Base-by-base conservation (phyloP, 2,329 filamentous ascomycete species). In the Byssoonygena ceratinophila region DNA sequence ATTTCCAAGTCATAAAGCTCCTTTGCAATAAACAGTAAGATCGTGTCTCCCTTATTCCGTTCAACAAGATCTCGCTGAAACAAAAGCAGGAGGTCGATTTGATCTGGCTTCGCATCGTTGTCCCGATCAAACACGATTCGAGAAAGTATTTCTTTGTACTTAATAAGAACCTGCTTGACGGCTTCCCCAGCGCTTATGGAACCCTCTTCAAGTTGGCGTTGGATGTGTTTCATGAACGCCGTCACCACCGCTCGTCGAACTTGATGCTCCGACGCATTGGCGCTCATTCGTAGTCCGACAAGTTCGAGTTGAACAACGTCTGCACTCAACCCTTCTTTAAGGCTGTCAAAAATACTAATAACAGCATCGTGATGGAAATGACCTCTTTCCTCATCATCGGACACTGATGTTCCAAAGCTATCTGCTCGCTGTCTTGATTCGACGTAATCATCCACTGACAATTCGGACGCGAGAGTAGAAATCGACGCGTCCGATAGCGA, bases 231-330 rank as follows among this genome's bases (percentile, higher is more conserved):
- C 61, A 87, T 85, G 65, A 97, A 91, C 0, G 90, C 86, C 1
- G 84, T 81, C 1, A 87, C 87, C 22, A 97, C 83, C 14, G 92
- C 89, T 31, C 84, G 83, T 41, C 91, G 86, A 63, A 97, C 87
- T 67, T 92, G 85, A 58, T 84, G 79, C 63, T 95, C 91, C 0
- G 88, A 90, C 1, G 92, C 92, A 63, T 97, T 88, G 62, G 86
- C 87, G 51, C 84, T 85, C 67, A 98, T 87, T 9, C 91, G 84
- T n/a, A 97, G 76, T 44, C 88, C 87, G 74, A 90, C 94, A 57
- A 98, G 85, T 66, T 98, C 92, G 31, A 97, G 79, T 66, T 91
- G 88, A 62, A 95, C 90, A 58, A 94, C 92, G 64, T 94, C 87
- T 9, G 82, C 80, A 12, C 80, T 79, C 46, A 81, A 74, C 20